Evolutionary conservation across 768 basidiomycete species (phyloP).

Genomic region (Amanita molliuscula): DNA sequence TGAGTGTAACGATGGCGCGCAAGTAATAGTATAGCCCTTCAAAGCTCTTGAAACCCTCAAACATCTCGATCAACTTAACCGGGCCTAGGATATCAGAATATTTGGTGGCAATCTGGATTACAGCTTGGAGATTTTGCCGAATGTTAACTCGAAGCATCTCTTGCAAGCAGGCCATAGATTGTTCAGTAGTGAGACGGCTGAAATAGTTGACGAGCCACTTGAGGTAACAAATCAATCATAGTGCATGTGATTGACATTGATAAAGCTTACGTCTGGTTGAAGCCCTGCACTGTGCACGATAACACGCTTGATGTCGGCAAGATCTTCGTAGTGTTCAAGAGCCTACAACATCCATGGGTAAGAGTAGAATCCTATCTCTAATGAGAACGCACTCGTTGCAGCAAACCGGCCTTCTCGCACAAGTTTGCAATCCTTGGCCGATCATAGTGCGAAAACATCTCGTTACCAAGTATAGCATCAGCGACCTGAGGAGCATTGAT

Average conservation of each 20-base stretch:
- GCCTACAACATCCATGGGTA: conserved; percentile 45
- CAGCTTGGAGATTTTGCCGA: conserved; percentile 92
- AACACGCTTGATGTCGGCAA: conserved; percentile 97
- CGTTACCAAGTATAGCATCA: conserved; percentile 96
- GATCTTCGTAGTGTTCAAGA: conserved; percentile 95
- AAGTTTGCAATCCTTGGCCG: conserved; percentile 94
- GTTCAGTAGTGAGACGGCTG: conserved; percentile 92
- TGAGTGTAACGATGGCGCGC: conserved; percentile 94
- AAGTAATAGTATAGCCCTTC: conserved; percentile 99
- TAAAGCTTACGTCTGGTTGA: conserved; percentile 59
- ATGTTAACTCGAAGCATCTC: conserved; percentile 98
- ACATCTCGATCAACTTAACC: conserved; percentile 96
- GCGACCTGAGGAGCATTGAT: conserved; percentile 97
- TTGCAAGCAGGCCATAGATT: conserved; percentile 91
- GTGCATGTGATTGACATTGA: neutral
- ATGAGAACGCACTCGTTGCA: conserved; percentile 65
- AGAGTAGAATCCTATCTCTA: neutral
- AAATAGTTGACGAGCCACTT: conserved; percentile 98
- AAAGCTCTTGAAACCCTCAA: conserved; percentile 94
- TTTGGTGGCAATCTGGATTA: conserved; percentile 96
- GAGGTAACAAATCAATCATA: conserved; percentile 5
- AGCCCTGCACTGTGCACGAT: conserved; percentile 86
- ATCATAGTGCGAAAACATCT: conserved; percentile 98
- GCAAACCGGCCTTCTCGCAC: conserved; percentile 93
- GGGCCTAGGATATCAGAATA: conserved; percentile 98